phyloP scores from a whole-genome alignment of 2,329 filamentous ascomycete genomes.

The Fusarium siculi region DNA sequence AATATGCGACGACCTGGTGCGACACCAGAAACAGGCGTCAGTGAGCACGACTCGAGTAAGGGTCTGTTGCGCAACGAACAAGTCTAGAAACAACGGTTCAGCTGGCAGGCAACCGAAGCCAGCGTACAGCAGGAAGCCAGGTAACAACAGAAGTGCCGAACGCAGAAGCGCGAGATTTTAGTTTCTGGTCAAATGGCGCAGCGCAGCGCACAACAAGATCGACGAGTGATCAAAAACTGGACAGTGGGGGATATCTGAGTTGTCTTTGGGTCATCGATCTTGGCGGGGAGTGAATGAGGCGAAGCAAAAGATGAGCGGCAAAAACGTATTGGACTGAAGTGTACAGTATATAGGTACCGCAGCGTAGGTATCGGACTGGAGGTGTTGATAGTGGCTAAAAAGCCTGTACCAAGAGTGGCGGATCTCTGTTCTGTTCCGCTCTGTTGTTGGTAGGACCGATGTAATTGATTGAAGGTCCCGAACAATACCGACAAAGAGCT shows the following conservation, averaged over 20 bases:
- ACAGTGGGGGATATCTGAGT: conserved; percentile 33
- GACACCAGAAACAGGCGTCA: conserved; percentile 20
- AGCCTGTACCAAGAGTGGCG: conserved; percentile 22
- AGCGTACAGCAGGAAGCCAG: conserved; percentile 34
- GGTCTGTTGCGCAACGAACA: conserved; percentile 36
- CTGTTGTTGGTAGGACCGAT: conserved; percentile 18
- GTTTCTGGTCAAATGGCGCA: conserved; percentile 13
- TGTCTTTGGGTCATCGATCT: conserved; percentile 30
- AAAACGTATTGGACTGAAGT: conserved; percentile 6
- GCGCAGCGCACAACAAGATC: conserved; percentile 20
- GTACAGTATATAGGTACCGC: neutral
- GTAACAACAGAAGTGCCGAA: conserved; percentile 27
- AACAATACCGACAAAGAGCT: conserved; percentile 13
- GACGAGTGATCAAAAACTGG: conserved; percentile 26
- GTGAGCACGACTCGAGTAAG: conserved; percentile 35
- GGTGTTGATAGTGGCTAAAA: conserved; percentile 32
- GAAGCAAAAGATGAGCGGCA: conserved; percentile 19
- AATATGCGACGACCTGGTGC: conserved; percentile 30
- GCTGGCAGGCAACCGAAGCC: conserved; percentile 24
- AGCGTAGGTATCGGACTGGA: conserved; percentile 8
- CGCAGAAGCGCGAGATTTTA: conserved; percentile 14
- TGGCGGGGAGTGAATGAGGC: conserved; percentile 37
- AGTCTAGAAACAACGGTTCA: conserved; percentile 32
- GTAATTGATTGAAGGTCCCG: neutral
- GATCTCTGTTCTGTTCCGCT: conserved; percentile 6